Percentiles rank a stretch among this genome's conserved stretches.
These are phyloP conservation scores for Serendipita indica DNA, from an alignment of 768 basidiomycete genomes.

Conservation along the genomic window DNA sequence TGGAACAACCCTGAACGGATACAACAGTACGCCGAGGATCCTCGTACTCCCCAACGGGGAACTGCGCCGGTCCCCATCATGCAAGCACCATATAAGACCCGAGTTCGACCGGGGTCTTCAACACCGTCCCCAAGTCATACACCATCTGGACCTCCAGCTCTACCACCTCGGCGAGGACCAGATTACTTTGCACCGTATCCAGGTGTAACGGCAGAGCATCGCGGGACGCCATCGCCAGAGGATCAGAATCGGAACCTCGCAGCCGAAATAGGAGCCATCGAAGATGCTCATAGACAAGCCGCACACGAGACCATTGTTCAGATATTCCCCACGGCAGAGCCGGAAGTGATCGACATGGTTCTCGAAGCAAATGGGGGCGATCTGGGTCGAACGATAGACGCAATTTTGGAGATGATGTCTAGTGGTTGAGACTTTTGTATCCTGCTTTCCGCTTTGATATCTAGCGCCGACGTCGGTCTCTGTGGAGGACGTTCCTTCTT, in stretches of 20 bases:
- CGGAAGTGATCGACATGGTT: conserved; percentile 76
- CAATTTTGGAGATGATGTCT: conserved; percentile 52
- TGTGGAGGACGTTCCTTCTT: too few species aligned
- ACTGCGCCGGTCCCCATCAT: conserved; percentile 2
- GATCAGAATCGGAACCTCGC: conserved; percentile 16
- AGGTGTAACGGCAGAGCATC: conserved; percentile 13
- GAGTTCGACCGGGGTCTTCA: not conserved
- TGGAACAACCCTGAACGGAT: conserved; percentile 7
- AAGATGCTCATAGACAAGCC: conserved; percentile 60
- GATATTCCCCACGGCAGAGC: conserved; percentile 76
- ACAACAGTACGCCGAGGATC: not conserved
- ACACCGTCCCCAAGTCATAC: not conserved
- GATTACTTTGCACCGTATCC: conserved; percentile 9
- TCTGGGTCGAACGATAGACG: conserved; percentile 80
- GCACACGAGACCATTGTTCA: conserved; percentile 64
- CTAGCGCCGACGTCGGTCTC: too few species aligned
- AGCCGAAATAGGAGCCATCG: conserved; percentile 43
- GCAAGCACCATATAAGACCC: conserved; percentile 7
- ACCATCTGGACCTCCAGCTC: not conserved
- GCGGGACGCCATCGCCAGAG: conserved; percentile 8
- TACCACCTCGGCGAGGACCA: not conserved
- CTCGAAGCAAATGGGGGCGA: conserved; percentile 82
- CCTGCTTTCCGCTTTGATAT: not conserved
- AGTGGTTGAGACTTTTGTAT: not conserved
- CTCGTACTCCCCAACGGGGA: not conserved